Conservation (phyloP, 345 rosid genomes). For the Citrus trifoliata region DNA sequence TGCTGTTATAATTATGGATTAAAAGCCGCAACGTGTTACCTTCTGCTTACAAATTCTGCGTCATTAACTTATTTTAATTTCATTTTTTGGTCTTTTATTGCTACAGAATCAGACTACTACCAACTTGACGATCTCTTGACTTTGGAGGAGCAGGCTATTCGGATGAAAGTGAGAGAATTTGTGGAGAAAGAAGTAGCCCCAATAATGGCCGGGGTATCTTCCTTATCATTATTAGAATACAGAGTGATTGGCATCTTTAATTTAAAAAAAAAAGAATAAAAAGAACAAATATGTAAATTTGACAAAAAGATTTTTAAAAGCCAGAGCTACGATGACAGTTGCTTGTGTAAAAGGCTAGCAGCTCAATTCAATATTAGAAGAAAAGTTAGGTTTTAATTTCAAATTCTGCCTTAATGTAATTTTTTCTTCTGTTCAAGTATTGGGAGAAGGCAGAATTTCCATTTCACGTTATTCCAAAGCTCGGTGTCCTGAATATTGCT, state of each 20-base stretch:
- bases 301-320: too few relatives aligned
- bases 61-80: not conserved
- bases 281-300: too few relatives aligned
- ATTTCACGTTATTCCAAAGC: conserved; percentile 75
- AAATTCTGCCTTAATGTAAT: not conserved
- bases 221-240: not conserved
- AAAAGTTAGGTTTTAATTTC: too few relatives aligned
- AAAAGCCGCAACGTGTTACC: not conserved
- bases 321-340: too few relatives aligned
- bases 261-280: too few relatives aligned
- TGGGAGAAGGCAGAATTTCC: conserved; percentile 99
- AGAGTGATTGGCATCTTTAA: too few relatives aligned
- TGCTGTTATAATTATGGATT: not conserved
- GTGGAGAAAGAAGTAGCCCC: conserved; percentile 95
- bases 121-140: conserved; percentile 71
- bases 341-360: too few relatives aligned
- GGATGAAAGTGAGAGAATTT: conserved; percentile 66
- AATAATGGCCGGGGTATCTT: conserved; percentile 67
- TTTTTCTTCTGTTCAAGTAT: conserved; percentile 35
- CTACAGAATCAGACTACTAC: conserved; percentile 79
- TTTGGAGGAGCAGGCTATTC: conserved; percentile 64
- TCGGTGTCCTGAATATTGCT: conserved; percentile 55
- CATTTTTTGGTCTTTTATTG: not conserved
- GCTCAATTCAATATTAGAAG: too few relatives aligned
- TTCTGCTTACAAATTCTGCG: not conserved